Evolutionary conservation across 331 rosid genomes (phyloP).

Genomic region (Rhamnella rubrinervis): DNA sequence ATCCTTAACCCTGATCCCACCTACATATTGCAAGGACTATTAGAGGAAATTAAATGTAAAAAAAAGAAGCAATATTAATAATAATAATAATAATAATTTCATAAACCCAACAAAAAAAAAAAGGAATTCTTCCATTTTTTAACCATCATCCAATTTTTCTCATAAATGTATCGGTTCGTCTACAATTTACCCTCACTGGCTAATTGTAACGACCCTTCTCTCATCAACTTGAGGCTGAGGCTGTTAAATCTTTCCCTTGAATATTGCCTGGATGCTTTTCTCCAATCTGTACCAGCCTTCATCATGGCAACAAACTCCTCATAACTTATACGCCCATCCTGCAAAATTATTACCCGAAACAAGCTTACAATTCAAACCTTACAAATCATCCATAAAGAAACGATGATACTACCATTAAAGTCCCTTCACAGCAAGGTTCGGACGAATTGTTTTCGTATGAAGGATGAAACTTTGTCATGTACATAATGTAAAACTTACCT

Average conservation of each 20-base stretch:
- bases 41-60: slow-evolving; percentile 13
- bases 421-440: background rate
- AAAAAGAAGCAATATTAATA: background rate
- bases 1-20: slow-evolving; percentile 4
- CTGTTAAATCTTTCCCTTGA: slow-evolving; percentile 58
- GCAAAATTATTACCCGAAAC: background rate
- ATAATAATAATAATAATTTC: background rate
- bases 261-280: slow-evolving; percentile 61
- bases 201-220: slow-evolving; percentile 48
- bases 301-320: slow-evolving; percentile 56
- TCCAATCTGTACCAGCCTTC: slow-evolving; percentile 65
- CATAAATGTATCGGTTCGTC: slow-evolving; percentile 10
- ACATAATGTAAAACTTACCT: slow-evolving; percentile 30
- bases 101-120: slow-evolving; percentile 6
- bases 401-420: background rate
- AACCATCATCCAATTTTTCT: slow-evolving; percentile 11
- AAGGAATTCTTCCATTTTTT: slow-evolving; percentile 2
- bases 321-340: slow-evolving; percentile 60
- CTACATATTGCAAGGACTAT: slow-evolving; percentile 16
- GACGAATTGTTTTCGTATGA: background rate
- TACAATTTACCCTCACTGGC: slow-evolving; percentile 40
- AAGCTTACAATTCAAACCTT: background rate
- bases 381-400: background rate
- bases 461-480: background rate
- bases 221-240: slow-evolving; percentile 55